phyloP scores from a whole-genome alignment of 2,329 filamentous ascomycete genomes.

The Xylariomycetidae sp. region DNA sequence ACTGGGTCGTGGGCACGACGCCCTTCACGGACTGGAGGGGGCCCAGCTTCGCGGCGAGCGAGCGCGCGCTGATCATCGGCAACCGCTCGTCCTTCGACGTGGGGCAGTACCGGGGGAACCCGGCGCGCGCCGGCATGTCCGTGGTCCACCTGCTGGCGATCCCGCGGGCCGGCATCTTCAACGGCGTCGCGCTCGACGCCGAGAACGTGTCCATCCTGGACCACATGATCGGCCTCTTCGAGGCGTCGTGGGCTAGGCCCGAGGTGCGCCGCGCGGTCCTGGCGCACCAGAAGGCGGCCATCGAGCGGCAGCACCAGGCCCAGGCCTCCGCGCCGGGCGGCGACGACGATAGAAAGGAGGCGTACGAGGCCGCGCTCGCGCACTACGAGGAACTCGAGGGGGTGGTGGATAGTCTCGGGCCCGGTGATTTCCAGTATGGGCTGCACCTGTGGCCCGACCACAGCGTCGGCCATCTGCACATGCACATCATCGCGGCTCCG shows the following conservation, averaged over 20 bases:
- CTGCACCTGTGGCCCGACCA: constrained; percentile 18
- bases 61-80: constrained; percentile 9
- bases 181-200: constrained; percentile 14
- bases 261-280: constrained; percentile 6
- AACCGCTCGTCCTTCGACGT: constrained; percentile 16
- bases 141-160: constrained; percentile 18
- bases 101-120: constrained; percentile 9
- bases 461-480: constrained; percentile 15
- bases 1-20: constrained; percentile 10
- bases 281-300: constrained; percentile 8
- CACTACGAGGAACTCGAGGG: constrained; percentile 8
- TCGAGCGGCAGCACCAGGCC: neutral
- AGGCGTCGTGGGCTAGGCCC: constrained; percentile 3
- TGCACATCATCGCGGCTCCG: constrained; percentile 16
- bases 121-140: constrained; percentile 15
- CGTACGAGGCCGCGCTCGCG: neutral
- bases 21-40: constrained; percentile 9
- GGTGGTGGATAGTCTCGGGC: constrained; percentile 2
- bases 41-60: constrained; percentile 1
- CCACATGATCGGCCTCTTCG: constrained; percentile 13
- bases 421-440: constrained; percentile 17
- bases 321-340: neutral
- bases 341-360: neutral
- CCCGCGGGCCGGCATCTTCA: constrained; percentile 14
- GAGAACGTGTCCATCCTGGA: constrained; percentile 11